Conservation (phyloP, 2,329 filamentous ascomycete genomes). For the Teratosphaeria gauchensis region DNA sequence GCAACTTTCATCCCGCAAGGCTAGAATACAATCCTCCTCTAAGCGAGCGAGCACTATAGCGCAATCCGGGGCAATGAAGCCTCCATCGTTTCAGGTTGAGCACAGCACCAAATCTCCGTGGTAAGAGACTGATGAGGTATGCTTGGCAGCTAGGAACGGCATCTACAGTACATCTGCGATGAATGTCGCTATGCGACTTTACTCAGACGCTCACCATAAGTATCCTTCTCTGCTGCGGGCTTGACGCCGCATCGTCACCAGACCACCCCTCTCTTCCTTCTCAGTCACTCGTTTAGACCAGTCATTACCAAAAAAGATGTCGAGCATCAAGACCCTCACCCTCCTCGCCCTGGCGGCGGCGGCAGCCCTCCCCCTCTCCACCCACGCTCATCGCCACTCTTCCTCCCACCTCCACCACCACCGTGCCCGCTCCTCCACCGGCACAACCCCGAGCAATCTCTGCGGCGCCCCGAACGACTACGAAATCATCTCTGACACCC, state of each 20-base stretch:
- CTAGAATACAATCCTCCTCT: neutral
- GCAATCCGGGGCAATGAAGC: neutral
- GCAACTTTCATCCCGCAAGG: neutral
- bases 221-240: too few relatives aligned
- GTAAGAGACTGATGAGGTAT: neutral
- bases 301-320: too few relatives aligned
- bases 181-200: neutral
- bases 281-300: neutral
- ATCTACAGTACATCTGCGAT: neutral
- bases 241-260: too few relatives aligned
- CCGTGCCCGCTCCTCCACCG: neutral
- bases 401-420: neutral
- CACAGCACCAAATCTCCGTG: neutral
- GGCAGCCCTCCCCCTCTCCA: too few relatives aligned
- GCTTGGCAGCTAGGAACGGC: neutral
- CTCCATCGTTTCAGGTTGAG: neutral
- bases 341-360: too few relatives aligned
- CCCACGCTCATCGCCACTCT: too few relatives aligned
- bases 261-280: neutral
- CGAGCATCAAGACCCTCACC: too few relatives aligned
- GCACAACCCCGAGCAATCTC: conserved; percentile 1
- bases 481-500: conserved; percentile 29
- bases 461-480: conserved; percentile 14
- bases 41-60: neutral
- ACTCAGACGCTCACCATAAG: neutral